phyloP scores from a whole-genome alignment of 1,139 yeast species.

The Entelexis sorbosivorans region DNA sequence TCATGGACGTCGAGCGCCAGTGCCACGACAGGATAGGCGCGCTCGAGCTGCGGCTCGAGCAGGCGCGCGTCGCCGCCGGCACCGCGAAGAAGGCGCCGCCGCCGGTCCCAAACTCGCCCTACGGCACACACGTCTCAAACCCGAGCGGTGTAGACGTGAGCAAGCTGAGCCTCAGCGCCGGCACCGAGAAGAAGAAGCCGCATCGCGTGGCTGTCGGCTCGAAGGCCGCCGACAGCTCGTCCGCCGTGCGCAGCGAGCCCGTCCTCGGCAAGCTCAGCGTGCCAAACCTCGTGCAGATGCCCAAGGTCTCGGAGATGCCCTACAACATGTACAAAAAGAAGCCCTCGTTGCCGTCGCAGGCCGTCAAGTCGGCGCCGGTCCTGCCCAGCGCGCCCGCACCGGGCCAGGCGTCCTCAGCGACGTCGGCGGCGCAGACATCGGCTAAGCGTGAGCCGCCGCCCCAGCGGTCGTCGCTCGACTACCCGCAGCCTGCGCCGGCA shows the following conservation, averaged over 20 bases:
- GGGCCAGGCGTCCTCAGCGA: background rate
- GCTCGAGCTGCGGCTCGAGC: constrained; percentile 25
- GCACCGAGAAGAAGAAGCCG: constrained; percentile 6
- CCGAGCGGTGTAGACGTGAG: constrained; percentile 8
- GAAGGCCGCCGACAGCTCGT: constrained; percentile 7
- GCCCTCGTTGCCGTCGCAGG: constrained; percentile 8
- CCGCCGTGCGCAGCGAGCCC: constrained; percentile 6
- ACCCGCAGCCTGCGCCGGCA: constrained; percentile 18
- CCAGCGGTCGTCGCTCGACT: constrained; percentile 19
- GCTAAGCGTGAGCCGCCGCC: background rate
- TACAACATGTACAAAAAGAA: constrained; percentile 20
- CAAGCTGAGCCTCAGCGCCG: constrained; percentile 4
- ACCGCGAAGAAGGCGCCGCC: constrained; percentile 4
- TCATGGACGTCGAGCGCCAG: constrained; percentile 32
- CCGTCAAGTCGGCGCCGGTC: background rate
- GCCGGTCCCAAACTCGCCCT: constrained; percentile 13
- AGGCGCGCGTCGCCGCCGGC: constrained; percentile 14
- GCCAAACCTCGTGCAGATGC: constrained; percentile 11
- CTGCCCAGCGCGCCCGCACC: background rate
- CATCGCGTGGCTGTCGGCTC: constrained; percentile 23
- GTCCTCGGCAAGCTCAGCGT: constrained; percentile 2
- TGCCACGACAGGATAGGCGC: constrained; percentile 31
- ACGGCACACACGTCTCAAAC: constrained; percentile 19
- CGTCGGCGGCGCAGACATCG: background rate
- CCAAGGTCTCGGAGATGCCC: constrained; percentile 23